Conservation (phyloP, 2,329 filamentous ascomycete genomes). For the Nemania bipapillata region DNA sequence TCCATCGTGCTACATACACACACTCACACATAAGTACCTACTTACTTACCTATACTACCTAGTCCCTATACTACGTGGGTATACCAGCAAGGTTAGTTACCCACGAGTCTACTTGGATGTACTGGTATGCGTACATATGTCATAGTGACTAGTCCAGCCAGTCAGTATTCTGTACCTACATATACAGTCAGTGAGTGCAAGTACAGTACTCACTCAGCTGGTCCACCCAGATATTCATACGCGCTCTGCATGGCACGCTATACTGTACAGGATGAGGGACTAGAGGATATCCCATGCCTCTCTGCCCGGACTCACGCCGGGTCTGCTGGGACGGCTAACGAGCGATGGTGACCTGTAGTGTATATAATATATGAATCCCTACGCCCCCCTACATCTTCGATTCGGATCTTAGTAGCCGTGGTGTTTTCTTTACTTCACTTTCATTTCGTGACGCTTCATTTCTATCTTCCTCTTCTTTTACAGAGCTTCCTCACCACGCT, state of each 20-base stretch:
- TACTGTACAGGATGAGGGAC: slow-evolving; percentile 24
- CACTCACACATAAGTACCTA: background rate
- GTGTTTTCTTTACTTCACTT: slow-evolving; percentile 37
- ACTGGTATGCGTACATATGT: too few species aligned
- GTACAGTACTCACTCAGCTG: slow-evolving; percentile 27
- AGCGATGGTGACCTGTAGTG: background rate
- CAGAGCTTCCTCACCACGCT: slow-evolving; percentile 17
- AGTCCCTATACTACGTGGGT: too few species aligned
- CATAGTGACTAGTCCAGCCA: too few species aligned
- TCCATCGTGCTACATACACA: too few species aligned
- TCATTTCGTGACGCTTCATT: slow-evolving; percentile 34
- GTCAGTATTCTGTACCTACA: background rate
- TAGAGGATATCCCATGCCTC: slow-evolving; percentile 21
- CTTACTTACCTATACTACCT: background rate
- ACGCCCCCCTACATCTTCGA: slow-evolving; percentile 17
- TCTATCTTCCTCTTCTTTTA: slow-evolving; percentile 27
- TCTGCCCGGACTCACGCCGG: slow-evolving; percentile 28
- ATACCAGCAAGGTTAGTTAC: too few species aligned
- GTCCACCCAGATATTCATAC: slow-evolving; percentile 30
- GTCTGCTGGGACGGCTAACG: slow-evolving; percentile 9
- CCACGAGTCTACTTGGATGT: too few species aligned
- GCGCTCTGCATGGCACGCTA: slow-evolving; percentile 34
- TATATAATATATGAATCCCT: slow-evolving; percentile 35
- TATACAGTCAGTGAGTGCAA: background rate
- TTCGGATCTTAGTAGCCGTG: slow-evolving; percentile 31